Percentiles rank a stretch among this genome's conserved stretches.
Conservation (phyloP, 73 alveolate species). For the Tetrahymena malaccensis region DNA sequence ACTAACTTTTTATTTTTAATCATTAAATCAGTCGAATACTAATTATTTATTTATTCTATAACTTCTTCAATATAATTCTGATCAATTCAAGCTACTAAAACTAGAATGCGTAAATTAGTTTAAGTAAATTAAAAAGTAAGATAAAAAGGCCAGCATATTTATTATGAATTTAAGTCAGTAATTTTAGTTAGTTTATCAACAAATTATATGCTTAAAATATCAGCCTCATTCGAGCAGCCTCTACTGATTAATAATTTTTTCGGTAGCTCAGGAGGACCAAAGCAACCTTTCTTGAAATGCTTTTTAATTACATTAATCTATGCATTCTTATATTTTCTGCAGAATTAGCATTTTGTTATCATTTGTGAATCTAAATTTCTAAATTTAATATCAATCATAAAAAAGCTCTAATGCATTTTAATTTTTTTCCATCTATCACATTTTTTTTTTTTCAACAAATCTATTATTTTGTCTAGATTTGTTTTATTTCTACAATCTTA, state of each 20-base stretch:
- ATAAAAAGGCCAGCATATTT: background rate
- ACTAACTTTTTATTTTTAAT: background rate
- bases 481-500: background rate
- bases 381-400: background rate
- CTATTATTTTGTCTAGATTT: background rate
- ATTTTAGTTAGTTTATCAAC: background rate
- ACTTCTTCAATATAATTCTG: background rate
- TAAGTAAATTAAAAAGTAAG: background rate
- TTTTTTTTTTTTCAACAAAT: background rate
- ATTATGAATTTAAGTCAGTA: background rate
- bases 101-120: background rate
- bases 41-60: background rate
- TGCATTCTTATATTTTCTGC: background rate
- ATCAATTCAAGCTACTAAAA: background rate
- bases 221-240: background rate
- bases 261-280: background rate
- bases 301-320: background rate
- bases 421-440: background rate
- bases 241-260: background rate
- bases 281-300: background rate
- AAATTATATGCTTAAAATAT: background rate
- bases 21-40: background rate
- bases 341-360: background rate
- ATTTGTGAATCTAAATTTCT: background rate
- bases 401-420: background rate